Evolutionary conservation across 257 asterid genomes (phyloP).

Genomic region (Solanum sejunctum): DNA sequence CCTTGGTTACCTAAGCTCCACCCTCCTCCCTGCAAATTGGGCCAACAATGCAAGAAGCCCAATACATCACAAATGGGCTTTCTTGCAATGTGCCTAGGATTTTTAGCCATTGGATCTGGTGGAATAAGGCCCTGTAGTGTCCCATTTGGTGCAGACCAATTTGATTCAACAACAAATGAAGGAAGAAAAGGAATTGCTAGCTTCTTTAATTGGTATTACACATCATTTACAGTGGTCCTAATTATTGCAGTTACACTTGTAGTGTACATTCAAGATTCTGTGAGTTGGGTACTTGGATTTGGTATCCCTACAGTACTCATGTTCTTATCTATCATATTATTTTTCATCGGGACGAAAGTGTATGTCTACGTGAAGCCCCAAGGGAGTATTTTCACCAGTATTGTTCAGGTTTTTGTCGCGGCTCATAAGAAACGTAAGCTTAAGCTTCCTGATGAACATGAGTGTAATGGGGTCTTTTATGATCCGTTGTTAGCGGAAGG

Average conservation of each 20-base stretch:
- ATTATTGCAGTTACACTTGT: conserved; percentile 50
- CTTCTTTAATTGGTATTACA: conserved; percentile 89
- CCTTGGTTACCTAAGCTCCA: conserved; percentile 54
- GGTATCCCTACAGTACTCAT: conserved; percentile 57
- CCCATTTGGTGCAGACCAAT: conserved; percentile 90
- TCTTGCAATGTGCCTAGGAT: conserved; percentile 29
- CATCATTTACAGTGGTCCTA: conserved; percentile 49
- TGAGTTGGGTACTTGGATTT: conserved; percentile 62
- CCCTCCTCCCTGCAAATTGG: conserved; percentile 54
- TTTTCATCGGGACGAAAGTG: conserved; percentile 37
- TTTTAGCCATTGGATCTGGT: conserved; percentile 46
- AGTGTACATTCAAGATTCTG: conserved; percentile 63
- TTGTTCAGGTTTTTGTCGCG: conserved; percentile 36
- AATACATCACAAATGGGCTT: conserved; percentile 40
- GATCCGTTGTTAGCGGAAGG: conserved; percentile 32
- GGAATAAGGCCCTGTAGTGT: conserved; percentile 96
- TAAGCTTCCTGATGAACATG: neutral
- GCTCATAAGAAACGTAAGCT: conserved; percentile 12
- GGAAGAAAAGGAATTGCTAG: conserved; percentile 72
- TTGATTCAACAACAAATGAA: conserved; percentile 43
- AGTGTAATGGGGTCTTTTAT: conserved; percentile 13
- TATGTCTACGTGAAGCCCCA: conserved; percentile 62
- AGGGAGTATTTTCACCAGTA: conserved; percentile 60
- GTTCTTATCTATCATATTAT: conserved; percentile 33
- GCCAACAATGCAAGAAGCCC: conserved; percentile 36